Conservation (phyloP, 345 rosid genomes). For the Erysimum cheiranthoides region DNA sequence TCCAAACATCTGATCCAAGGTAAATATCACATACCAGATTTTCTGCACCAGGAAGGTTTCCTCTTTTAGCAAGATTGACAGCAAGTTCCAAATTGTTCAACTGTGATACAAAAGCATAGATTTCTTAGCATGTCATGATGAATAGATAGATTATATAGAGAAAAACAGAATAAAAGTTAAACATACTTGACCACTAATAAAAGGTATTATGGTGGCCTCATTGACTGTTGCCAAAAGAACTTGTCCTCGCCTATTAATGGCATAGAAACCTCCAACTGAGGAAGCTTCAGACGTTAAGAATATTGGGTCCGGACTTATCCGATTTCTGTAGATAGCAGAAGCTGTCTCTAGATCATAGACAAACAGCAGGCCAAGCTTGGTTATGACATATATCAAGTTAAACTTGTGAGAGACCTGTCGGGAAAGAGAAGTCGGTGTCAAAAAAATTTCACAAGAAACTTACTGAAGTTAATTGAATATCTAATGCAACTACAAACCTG, state of each 20-base stretch:
- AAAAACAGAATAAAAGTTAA: slow-evolving; percentile 17
- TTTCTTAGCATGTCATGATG: slow-evolving; percentile 32
- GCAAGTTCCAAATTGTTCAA: slow-evolving; percentile 98
- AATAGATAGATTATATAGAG: neutral
- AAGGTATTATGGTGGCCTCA: slow-evolving; percentile 92
- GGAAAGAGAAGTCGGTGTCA: slow-evolving; percentile 32
- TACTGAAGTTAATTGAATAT: slow-evolving; percentile 21
- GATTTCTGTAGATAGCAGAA: slow-evolving; percentile 94
- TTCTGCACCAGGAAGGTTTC: slow-evolving; percentile 99
- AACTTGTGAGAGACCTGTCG: slow-evolving; percentile 95
- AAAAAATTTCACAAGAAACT: slow-evolving; percentile 31
- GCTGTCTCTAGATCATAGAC: slow-evolving; percentile 99
- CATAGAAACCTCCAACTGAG: slow-evolving; percentile 87
- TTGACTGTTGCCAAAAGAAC: slow-evolving; percentile 90
- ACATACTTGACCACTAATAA: slow-evolving; percentile 97
- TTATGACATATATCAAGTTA: slow-evolving; percentile 89
- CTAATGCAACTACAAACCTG: slow-evolving; percentile 61
- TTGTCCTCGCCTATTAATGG: slow-evolving; percentile 93
- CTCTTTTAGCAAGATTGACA: slow-evolving; percentile 98
- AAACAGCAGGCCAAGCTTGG: slow-evolving; percentile 97
- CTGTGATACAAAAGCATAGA: slow-evolving; percentile 51
- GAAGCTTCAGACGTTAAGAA: slow-evolving; percentile 98
- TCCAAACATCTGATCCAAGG: slow-evolving; percentile 33
- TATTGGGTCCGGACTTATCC: slow-evolving; percentile 99
- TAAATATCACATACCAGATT: slow-evolving; percentile 70